Evolutionary conservation across 306 rosid genomes (phyloP).

Genomic region (Mimosa pudica): DNA sequence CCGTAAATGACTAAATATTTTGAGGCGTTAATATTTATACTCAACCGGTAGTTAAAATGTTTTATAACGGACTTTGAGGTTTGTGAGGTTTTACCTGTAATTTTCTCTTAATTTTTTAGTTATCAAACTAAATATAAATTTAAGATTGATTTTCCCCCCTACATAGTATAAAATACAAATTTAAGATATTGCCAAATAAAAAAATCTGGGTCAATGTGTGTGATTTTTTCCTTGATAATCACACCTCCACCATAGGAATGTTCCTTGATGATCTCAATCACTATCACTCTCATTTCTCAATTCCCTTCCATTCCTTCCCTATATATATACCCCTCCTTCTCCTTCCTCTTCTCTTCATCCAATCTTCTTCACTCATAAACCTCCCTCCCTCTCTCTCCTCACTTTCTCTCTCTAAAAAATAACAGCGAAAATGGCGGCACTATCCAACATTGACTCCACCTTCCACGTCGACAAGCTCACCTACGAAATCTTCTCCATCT

Average conservation of each 20-base stretch:
- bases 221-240: conserved; percentile 7
- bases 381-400: neutral
- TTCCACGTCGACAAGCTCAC: conserved; percentile 79
- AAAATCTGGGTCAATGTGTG: neutral
- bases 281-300: conserved; percentile 10
- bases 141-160: too few species aligned
- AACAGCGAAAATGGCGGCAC: conserved; percentile 66
- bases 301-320: neutral
- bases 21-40: too few species aligned
- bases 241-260: conserved; percentile 29
- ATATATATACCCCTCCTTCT: conserved; percentile 35
- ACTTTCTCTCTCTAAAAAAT: conserved; percentile 15
- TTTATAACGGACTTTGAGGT: too few species aligned
- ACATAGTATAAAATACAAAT: too few species aligned
- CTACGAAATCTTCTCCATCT: conserved; percentile 88
- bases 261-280: conserved; percentile 41
- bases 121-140: too few species aligned
- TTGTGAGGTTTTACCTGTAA: too few species aligned
- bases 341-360: conserved; percentile 44
- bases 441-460: conserved; percentile 42
- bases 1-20: too few species aligned
- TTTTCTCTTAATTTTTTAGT: too few species aligned
- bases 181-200: too few species aligned
- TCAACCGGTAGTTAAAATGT: too few species aligned
- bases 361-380: neutral